These are phyloP conservation scores for Barbatosphaeria neglecta DNA, from an alignment of 495 filamentous ascomycete species.

Conservation along the genomic window DNA sequence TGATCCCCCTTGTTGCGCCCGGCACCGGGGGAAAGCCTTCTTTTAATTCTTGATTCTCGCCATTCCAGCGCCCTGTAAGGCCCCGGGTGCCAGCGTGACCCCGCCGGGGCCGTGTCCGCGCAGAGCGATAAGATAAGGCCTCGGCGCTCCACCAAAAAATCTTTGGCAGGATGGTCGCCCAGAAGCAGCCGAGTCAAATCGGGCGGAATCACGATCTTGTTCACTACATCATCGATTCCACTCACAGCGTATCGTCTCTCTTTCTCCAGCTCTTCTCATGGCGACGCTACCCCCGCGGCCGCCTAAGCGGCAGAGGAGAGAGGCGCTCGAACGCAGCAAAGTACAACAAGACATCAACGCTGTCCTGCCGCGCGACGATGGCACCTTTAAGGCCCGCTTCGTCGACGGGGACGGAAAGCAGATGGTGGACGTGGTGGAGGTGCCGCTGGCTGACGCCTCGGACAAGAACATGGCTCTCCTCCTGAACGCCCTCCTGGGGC, in stretches of 20 bases:
- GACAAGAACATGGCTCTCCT: slow-evolving; percentile 83
- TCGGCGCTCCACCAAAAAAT: slow-evolving; percentile 1
- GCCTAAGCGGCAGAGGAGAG: slow-evolving; percentile 77
- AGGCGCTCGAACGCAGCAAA: slow-evolving; percentile 55
- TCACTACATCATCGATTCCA: no score
- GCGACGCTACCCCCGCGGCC: slow-evolving; percentile 82
- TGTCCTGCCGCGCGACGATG: slow-evolving; percentile 55
- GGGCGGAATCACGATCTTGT: no score
- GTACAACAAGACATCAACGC: slow-evolving; percentile 67
- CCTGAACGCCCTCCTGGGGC: slow-evolving; percentile 73
- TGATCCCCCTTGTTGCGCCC: no score
- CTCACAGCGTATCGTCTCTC: no score
- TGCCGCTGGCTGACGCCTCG: slow-evolving; percentile 75
- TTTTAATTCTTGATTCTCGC: no score
- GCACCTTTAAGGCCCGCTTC: slow-evolving; percentile 77
- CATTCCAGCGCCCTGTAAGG: no score
- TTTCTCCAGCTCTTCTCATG: slow-evolving; percentile 51
- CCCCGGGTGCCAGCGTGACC: no score
- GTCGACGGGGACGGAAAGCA: slow-evolving; percentile 66
- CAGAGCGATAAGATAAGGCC: background rate
- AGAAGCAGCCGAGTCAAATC: background rate
- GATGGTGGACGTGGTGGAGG: slow-evolving; percentile 54
- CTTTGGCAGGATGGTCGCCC: background rate
- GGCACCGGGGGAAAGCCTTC: no score
- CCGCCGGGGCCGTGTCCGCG: no score